Base-by-base conservation (phyloP, 139 green algal genomes). In the Coccomyxa sp. region DNA sequence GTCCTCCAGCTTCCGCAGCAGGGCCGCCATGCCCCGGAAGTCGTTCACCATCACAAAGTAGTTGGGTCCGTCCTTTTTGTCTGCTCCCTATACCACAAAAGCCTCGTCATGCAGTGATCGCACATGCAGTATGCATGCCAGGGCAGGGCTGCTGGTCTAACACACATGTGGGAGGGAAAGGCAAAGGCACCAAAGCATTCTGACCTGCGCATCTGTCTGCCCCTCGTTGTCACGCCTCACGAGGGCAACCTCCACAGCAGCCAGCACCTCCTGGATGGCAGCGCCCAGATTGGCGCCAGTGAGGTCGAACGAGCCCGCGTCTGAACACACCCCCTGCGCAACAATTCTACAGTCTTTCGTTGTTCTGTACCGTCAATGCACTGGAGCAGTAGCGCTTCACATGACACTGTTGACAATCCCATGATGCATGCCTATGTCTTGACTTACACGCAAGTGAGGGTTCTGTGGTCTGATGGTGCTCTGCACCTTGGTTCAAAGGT, bases 281-380 rank as follows among this genome's bases (percentile, higher is more conserved):
- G 78, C 81, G 6, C 87, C 85, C 29, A 96, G 82, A 31, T 88
- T 69, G 24, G 82, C 79, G 0, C 88, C 83, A 1, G 90, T 86
- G 38, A 98, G 81, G 77, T 98, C 93, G 81, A 97, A 96, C 4
- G 89, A 95, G n/a, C 88, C 90, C 0, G 93, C 86, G 76, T 96
- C 92, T 22, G 89, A 88, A 81, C 94, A 98, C 14, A 95, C 90
- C 35, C 82, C 55, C 88, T 96, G 84, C 75, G 75, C 3, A 2
- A 64, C 50, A 78, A 64, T n/a, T n/a, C n/a, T n/a, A n/a, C n/a
- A n/a, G n/a, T n/a, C n/a, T n/a, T n/a, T n/a, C n/a, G n/a, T n/a
- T n/a, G n/a, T n/a, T n/a, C n/a, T n/a, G n/a, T n/a, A n/a, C n/a
- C n/a, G n/a, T n/a, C n/a, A n/a, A n/a, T n/a, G n/a, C n/a, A n/a